phyloP scores from a whole-genome alignment of 2,329 filamentous ascomycete species.

The Alternaria sp. region DNA sequence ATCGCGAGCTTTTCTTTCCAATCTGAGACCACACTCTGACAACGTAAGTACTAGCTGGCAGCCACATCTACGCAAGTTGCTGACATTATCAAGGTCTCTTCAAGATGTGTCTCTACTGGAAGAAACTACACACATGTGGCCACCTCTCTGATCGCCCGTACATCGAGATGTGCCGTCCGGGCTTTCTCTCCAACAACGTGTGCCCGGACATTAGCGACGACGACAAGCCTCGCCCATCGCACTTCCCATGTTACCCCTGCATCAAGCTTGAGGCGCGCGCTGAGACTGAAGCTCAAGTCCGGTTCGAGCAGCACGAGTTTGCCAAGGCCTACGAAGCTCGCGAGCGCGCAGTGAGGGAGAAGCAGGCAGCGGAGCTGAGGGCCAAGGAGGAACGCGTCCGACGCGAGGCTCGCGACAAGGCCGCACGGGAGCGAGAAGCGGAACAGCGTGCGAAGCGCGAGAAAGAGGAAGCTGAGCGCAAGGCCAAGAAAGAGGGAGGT shows the following conservation, averaged over 20 bases:
- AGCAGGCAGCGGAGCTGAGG: slow-evolving; percentile 14
- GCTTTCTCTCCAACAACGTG: slow-evolving; percentile 27
- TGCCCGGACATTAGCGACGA: slow-evolving; percentile 23
- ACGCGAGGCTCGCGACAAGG: slow-evolving; percentile 30
- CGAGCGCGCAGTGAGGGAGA: slow-evolving; percentile 14
- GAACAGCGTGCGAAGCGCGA: slow-evolving; percentile 16
- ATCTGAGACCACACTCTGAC: neutral
- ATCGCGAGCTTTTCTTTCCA: neutral
- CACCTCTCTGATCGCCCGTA: slow-evolving; percentile 27
- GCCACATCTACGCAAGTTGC: neutral
- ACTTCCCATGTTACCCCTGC: slow-evolving; percentile 34
- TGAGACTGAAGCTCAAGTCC: slow-evolving; percentile 14
- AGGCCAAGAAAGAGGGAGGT: slow-evolving; percentile 25
- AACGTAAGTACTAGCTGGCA: neutral
- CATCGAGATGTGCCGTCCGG: slow-evolving; percentile 31
- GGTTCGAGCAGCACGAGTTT: slow-evolving; percentile 4
- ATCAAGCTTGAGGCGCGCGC: slow-evolving; percentile 21
- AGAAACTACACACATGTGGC: slow-evolving; percentile 29
- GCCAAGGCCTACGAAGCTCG: slow-evolving; percentile 15
- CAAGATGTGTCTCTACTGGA: slow-evolving; percentile 36
- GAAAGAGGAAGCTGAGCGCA: slow-evolving; percentile 22
- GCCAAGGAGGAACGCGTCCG: slow-evolving; percentile 28
- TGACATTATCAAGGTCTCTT: neutral
- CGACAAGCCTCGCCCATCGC: slow-evolving; percentile 12
- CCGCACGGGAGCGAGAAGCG: slow-evolving; percentile 24